Conservation (phyloP, 169 alveolate genomes). For the Cryptosporidium muris region DNA sequence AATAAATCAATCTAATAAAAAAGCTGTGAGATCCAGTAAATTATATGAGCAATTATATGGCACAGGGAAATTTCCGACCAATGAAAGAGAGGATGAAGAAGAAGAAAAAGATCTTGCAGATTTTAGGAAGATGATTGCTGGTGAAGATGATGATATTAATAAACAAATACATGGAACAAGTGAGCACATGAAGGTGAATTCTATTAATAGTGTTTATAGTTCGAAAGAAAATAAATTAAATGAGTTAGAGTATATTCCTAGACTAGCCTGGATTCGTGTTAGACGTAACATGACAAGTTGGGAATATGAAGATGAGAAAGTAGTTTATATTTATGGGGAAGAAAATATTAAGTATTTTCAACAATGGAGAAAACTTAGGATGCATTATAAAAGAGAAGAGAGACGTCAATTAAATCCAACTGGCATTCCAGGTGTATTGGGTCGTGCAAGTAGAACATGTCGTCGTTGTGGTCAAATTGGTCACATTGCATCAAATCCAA, state of each 20-base stretch:
- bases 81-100: conserved; percentile 33
- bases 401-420: conserved; percentile 67
- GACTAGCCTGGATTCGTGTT: conserved; percentile 84
- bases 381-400: conserved; percentile 73
- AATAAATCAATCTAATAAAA: not conserved
- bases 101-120: conserved; percentile 64
- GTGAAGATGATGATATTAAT: not conserved
- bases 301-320: conserved; percentile 81
- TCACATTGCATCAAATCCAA: conserved; percentile 87
- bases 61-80: not conserved
- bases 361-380: conserved; percentile 81
- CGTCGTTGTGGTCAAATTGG: conserved; percentile 87
- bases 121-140: conserved; percentile 49
- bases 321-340: conserved; percentile 84
- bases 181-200: not conserved
- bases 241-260: conserved; percentile 78
- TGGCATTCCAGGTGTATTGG: conserved; percentile 70
- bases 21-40: not conserved
- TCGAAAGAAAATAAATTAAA: not conserved
- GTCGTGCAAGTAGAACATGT: conserved; percentile 80
- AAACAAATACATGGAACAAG: not conserved
- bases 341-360: conserved; percentile 80
- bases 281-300: conserved; percentile 79
- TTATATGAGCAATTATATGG: conserved; percentile 16
- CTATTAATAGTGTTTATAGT: not conserved